phyloP scores from a whole-genome alignment of 2,329 filamentous ascomycete genomes.

The Cryphonectria naterciae region DNA sequence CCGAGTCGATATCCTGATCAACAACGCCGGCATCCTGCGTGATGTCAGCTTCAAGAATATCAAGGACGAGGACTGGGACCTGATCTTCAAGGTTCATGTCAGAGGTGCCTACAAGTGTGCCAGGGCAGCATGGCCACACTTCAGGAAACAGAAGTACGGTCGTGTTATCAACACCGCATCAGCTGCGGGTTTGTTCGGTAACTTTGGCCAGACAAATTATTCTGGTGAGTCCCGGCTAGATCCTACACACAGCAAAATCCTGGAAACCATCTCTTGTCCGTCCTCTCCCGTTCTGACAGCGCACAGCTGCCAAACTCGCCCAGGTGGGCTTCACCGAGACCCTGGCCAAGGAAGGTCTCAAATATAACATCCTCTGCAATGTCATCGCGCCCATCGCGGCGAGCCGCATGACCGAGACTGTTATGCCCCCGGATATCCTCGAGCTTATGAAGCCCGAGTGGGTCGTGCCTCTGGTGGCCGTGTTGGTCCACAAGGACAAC shows the following conservation, averaged over 20 bases:
- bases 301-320: conserved; percentile 81
- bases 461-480: conserved; percentile 91
- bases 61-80: conserved; percentile 95
- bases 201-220: conserved; percentile 96
- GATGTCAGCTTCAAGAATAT: conserved; percentile 99
- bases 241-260: no score
- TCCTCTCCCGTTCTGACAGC: conserved; percentile 12
- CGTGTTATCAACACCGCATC: conserved; percentile 96
- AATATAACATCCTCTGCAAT: conserved; percentile 97
- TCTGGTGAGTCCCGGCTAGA: conserved; percentile 57
- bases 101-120: conserved; percentile 95
- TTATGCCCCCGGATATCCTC: conserved; percentile 93
- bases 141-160: conserved; percentile 98
- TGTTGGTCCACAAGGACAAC: conserved; percentile 85
- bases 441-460: conserved; percentile 87
- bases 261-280: neutral
- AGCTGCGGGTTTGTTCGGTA: conserved; percentile 93
- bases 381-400: conserved; percentile 95
- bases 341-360: conserved; percentile 92
- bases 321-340: conserved; percentile 98
- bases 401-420: conserved; percentile 91
- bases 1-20: conserved; percentile 92
- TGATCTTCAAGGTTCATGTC: conserved; percentile 91
- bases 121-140: conserved; percentile 93
- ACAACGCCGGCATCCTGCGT: conserved; percentile 95